A percentile compares a stretch with the other conserved stretches of the same genome.
Conservation (phyloP, 768 basidiomycete genomes). For the Rhodotorula taiwanensis region DNA sequence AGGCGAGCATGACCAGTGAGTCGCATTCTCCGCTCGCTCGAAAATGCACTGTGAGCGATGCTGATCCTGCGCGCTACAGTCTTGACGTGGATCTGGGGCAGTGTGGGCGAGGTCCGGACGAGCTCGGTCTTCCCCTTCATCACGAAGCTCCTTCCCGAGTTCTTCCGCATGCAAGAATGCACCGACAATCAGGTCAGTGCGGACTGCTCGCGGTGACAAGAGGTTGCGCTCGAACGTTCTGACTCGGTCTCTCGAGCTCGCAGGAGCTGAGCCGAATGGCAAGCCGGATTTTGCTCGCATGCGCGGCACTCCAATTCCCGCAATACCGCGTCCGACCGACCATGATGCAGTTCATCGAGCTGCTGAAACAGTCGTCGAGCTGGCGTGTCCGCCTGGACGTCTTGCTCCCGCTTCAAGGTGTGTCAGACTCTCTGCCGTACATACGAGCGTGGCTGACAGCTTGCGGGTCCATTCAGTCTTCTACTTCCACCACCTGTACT, state of each 20-base stretch:
- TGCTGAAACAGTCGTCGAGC: slow-evolving; percentile 69
- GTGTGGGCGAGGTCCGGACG: slow-evolving; percentile 34
- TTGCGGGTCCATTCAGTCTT: slow-evolving; percentile 29
- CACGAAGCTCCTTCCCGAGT: slow-evolving; percentile 35
- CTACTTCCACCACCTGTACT: slow-evolving; percentile 71
- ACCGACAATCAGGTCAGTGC: slow-evolving; percentile 42
- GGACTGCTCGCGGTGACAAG: slow-evolving; percentile 50
- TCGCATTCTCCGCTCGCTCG: background rate
- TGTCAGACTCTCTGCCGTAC: background rate
- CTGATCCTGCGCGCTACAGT: slow-evolving; percentile 9
- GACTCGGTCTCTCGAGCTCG: background rate
- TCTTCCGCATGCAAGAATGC: slow-evolving; percentile 48
- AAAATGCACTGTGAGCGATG: background rate
- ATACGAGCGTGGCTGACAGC: background rate
- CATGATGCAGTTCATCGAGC: slow-evolving; percentile 64
- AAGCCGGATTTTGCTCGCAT: slow-evolving; percentile 64
- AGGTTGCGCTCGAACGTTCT: background rate
- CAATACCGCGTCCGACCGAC: slow-evolving; percentile 61
- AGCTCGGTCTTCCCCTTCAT: slow-evolving; percentile 39
- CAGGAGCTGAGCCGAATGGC: slow-evolving; percentile 61
- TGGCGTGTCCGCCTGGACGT: slow-evolving; percentile 84
- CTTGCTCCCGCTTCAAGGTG: slow-evolving; percentile 60
- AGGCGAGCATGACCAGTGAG: slow-evolving; percentile 36
- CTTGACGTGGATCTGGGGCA: slow-evolving; percentile 40
- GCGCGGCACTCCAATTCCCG: slow-evolving; percentile 79